Evolutionary conservation across 2,329 filamentous ascomycete genomes (phyloP), one percentile per base, ranked within the genome.

Genomic region (Pyricularia grisea): DNA sequence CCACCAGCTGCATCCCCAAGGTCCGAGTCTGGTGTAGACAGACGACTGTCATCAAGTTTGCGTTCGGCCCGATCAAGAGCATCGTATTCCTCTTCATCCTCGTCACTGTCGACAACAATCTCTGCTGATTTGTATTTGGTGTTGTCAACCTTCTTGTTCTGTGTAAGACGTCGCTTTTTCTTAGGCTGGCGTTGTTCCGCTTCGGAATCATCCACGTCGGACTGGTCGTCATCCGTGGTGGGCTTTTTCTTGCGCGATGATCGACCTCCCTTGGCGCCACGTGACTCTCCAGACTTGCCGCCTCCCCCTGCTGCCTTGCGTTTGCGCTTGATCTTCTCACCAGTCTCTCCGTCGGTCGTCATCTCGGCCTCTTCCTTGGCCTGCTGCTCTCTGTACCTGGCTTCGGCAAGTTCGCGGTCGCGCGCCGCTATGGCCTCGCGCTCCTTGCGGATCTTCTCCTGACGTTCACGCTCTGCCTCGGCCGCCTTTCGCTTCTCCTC

Each of bases 91-190:
- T 80, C 78, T 1, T 74, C 77, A 64, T 79, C 79, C 2, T 86
- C 87, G 72, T 92, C 90, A 71, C 90, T 92, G 71, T 94, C 91
- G 64, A 92, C 90, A 31, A 97, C 88, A 71, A 93, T 87, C 79
- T 97, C 93, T 1, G 87, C 89, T 67, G 91, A 94, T 85, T 97
- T 97, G 84, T 87, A 97, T 79, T 97, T 96, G 77, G 76, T 78
- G 71, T 79, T 81, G 72, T 87, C 84, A 71, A 80, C 84, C 72
- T 80, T 80, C 72, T 79, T 79, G n/a, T 61, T 64, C 23, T 61
- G 23, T 20, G 80, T 84, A 74, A 85, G 84, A 70, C 81, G 85
- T 69, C 87, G 85, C 75, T 87, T 88, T 78, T 90, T 90, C 76
- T 88, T 88, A 27, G 85, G 85, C 70, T 85, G 82, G 70, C 83